phyloP scores from a whole-genome alignment of 2,329 filamentous ascomycete genomes.

The Exserohilum rostratum region DNA sequence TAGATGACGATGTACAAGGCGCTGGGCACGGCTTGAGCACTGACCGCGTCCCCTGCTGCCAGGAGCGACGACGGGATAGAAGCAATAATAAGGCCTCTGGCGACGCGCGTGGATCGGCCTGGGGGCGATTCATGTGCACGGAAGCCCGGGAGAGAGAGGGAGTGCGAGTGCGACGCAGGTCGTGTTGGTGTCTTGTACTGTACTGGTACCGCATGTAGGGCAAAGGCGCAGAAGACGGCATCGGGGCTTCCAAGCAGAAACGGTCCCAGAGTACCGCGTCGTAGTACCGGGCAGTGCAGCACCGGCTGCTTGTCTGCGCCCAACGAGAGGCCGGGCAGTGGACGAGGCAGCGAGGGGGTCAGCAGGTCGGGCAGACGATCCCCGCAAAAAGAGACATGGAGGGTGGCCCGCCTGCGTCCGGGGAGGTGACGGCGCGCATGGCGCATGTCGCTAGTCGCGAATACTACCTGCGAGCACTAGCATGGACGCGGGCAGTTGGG shows the following conservation, averaged over 20 bases:
- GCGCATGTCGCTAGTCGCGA: background rate
- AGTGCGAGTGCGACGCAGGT: too few species aligned
- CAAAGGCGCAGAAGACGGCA: too few species aligned
- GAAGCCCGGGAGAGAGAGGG: too few species aligned
- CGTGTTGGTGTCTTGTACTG: background rate
- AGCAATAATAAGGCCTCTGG: too few species aligned
- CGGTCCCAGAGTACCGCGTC: too few species aligned
- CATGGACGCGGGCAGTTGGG: conserved; percentile 18
- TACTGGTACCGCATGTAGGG: too few species aligned
- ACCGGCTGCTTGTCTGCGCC: background rate
- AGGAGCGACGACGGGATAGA: background rate
- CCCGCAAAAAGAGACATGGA: conserved; percentile 19
- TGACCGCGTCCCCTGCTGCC: conserved; percentile 6
- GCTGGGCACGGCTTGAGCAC: background rate
- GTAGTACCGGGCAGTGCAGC: too few species aligned
- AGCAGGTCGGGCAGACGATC: conserved; percentile 26
- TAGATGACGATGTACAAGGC: conserved; percentile 38
- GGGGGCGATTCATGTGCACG: too few species aligned
- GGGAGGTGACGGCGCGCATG: conserved; percentile 14
- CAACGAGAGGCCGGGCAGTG: background rate
- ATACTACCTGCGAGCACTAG: conserved; percentile 18
- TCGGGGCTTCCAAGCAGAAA: too few species aligned
- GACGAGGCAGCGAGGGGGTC: conserved; percentile 25
- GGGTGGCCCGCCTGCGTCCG: conserved; percentile 18
- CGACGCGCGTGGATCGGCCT: too few species aligned